Percentiles rank a stretch among this genome's conserved stretches.
Evolutionary conservation across 305 asterid genomes (phyloP).

Genomic region (Stenogyne calaminthoides): DNA sequence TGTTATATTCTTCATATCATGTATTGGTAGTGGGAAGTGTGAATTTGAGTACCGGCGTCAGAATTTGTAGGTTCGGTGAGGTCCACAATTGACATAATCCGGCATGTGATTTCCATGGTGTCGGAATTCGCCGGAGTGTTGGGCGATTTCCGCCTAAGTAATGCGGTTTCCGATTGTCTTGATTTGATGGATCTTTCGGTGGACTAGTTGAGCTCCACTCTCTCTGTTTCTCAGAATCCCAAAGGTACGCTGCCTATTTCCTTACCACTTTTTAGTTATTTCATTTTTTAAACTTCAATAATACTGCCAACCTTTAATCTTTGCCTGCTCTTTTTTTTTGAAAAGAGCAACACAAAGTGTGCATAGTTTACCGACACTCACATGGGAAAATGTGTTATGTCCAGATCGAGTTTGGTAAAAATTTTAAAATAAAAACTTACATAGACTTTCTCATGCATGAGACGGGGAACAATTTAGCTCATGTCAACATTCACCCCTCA

Average conservation of each 20-base stretch:
- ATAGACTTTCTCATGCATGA: too few species aligned
- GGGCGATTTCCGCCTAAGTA: constrained; percentile 63
- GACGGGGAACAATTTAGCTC: too few species aligned
- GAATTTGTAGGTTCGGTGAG: constrained; percentile 53
- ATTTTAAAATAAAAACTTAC: too few species aligned
- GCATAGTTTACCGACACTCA: background rate
- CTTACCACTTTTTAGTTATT: background rate
- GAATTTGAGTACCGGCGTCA: constrained; percentile 46
- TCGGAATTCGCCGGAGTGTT: constrained; percentile 49
- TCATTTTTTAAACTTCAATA: background rate
- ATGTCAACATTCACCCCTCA: too few species aligned
- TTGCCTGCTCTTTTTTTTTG: background rate
- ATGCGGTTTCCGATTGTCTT: constrained; percentile 73
- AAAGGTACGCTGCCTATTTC: constrained; percentile 37
- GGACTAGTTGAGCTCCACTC: constrained; percentile 60
- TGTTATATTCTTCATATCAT: background rate
- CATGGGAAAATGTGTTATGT: background rate
- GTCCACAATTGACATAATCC: constrained; percentile 50
- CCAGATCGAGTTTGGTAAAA: too few species aligned
- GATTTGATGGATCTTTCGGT: constrained; percentile 73
- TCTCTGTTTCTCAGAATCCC: constrained; percentile 61
- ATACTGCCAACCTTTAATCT: constrained; percentile 15
- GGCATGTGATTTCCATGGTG: constrained; percentile 52
- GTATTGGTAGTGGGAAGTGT: constrained; percentile 4
- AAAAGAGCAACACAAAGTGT: background rate